phyloP scores from a whole-genome alignment of 345 rosid species.

The Stellera chamaejasme region DNA sequence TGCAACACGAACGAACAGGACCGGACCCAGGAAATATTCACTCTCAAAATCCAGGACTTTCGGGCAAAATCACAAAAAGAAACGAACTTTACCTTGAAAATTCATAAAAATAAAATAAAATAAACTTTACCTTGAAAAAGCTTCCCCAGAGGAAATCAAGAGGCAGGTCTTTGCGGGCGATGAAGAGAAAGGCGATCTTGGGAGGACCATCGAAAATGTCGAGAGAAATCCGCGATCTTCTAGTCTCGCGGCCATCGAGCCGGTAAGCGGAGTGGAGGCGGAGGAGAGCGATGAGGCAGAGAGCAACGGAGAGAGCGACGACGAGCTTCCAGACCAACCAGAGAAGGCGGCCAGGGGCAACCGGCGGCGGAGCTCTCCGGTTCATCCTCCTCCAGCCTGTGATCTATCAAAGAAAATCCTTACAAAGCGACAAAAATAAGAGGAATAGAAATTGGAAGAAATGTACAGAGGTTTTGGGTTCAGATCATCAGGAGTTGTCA shows the following conservation, averaged over 20 bases:
- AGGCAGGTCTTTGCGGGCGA: slow-evolving; percentile 48
- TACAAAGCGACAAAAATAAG: neutral
- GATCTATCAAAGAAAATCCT: slow-evolving; percentile 6
- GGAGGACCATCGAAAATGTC: slow-evolving; percentile 30
- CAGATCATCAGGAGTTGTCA: too few relatives aligned
- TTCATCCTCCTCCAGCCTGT: slow-evolving; percentile 27
- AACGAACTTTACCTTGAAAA: neutral
- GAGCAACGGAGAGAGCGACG: slow-evolving; percentile 34
- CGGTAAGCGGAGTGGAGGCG: slow-evolving; percentile 28
- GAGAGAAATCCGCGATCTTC: slow-evolving; percentile 29
- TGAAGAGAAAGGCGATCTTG: slow-evolving; percentile 61
- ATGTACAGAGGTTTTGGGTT: too few relatives aligned
- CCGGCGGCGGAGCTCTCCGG: slow-evolving; percentile 30
- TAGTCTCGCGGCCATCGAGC: slow-evolving; percentile 18
- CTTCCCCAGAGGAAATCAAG: slow-evolving; percentile 65
- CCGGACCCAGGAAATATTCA: neutral
- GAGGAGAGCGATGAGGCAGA: slow-evolving; percentile 47
- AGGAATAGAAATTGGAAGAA: too few relatives aligned
- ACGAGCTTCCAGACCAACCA: slow-evolving; percentile 63
- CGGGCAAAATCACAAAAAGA: neutral
- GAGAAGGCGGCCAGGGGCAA: slow-evolving; percentile 28
- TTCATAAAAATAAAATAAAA: neutral
- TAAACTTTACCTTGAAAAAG: slow-evolving; percentile 52
- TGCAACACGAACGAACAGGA: slow-evolving; percentile 13
- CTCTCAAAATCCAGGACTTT: too few relatives aligned